Base-by-base conservation (phyloP, 192 early-diverging fungal genomes). In the Backusella psychrophila region DNA sequence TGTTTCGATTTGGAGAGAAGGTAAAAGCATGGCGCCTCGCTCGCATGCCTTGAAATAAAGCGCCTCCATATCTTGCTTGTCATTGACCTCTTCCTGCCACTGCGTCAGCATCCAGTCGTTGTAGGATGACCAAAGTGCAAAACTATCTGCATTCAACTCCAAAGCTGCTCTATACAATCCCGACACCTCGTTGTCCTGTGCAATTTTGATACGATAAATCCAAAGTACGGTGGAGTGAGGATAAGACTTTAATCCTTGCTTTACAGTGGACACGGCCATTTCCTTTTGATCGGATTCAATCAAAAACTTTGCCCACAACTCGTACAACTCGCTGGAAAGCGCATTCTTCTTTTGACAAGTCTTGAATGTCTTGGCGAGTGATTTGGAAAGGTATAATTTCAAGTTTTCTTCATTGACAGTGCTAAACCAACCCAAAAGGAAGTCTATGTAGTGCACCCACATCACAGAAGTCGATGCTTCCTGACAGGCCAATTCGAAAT, bases 381-480 rank as follows among this genome's bases (percentile, higher is more conserved):
- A 82, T 73, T 87, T 87, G 23, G 83, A 81, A 44, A 92, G 82
- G 80, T 90, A 92, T 66, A 89, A 79, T 77, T 85, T 86, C 80
- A 94, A 78, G 73, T 90, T 87, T 44, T 84, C 77, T 80, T 92
- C 91, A 5, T 83, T 69, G 4, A 85, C 82, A 0, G 74, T 76
- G 3, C 66, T 23, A 8, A 78, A 75, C 81, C 89, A 87, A 29
- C 83, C 77, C 6, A 39, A 70, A 77, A 95, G 80, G 76, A 95
- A 95, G 7, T 78, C 71, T 15, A 87, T 80, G 81, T 92, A 95
- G 71, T 82, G 63, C 63, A 82, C 80, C 89, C 90, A 92, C 88
- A 92, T 90, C 26, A 73, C 85, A 4, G 84, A 75, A 7, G 78
- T 69, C 17, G 84, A 71, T 26, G 85, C 35, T 34, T 83, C 83